Base-by-base conservation (phyloP, 768 basidiomycete species). In the Amanita phalloides region DNA sequence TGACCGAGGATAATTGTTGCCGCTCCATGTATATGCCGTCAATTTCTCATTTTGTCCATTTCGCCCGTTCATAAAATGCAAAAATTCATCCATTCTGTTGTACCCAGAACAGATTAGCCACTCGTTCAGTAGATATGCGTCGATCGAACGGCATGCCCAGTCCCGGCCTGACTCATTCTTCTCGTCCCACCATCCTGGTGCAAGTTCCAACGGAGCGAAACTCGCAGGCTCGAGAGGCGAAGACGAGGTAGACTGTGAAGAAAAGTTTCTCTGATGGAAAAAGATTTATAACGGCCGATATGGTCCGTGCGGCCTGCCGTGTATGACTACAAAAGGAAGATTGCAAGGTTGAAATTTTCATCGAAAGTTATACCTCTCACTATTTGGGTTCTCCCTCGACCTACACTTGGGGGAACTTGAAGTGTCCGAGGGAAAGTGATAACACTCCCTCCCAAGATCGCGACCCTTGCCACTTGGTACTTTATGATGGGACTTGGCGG, bases 61-160 rank as follows among this genome's bases (percentile, higher is more conserved):
- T 41, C 48, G 9, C 36, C 25, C 48, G 38, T 26, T 30, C 36
- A 49, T 41, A 37, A 49, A 30, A 49, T 30, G 48, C 10, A 49
- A 41, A 28, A 21, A 17, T 17, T 37, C 10, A 11, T 39, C 30
- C 33, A 49, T 49, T 48, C 48, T 82, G 77, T 83, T 82, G 77
- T 83, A 67, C 64, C 79, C 75, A 69, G 70, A 73, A 68, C 82
- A 83, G 83, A 86, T 86, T 85, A 78, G 73, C 81, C 83, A 72
- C 71, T 62, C 67, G 61, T 72, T 71, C 79, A 66, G 65, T 76
- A 57, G 56, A 58, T 55, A 58, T 60, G 54, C 60, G 61, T 54
- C 73, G 75, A 63, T 44, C 49, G 69, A 73, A 77, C 74, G 79
- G 75, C 81, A 84, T 82, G 83, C 83, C 83, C 82, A 85, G 82